A percentile compares a stretch with the other conserved stretches of the same genome.
Conservation (phyloP, 2,329 filamentous ascomycete genomes). For the Thelonectria discophora region DNA sequence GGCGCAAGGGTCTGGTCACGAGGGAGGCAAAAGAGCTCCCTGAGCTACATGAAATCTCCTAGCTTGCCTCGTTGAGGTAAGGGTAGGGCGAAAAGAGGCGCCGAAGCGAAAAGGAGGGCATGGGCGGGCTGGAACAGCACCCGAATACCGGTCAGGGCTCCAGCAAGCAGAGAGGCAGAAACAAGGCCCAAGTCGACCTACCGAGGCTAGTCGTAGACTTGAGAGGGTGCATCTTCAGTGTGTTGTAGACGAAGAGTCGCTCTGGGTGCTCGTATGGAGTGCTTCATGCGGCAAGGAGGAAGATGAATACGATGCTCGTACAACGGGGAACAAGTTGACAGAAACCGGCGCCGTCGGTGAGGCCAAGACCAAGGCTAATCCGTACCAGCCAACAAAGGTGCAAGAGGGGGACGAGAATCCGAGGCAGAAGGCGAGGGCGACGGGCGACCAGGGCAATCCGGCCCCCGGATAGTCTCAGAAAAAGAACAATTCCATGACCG, state of each 20-base stretch:
- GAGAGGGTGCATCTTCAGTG: neutral
- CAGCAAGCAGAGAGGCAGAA: constrained; percentile 14
- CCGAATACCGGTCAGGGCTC: constrained; percentile 1
- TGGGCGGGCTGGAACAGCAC: constrained; percentile 13
- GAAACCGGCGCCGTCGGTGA: constrained; percentile 23
- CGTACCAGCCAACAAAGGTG: constrained; percentile 6
- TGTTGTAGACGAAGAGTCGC: neutral
- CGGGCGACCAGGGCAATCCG: constrained; percentile 23
- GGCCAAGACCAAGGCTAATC: constrained; percentile 9
- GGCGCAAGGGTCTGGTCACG: constrained; percentile 14
- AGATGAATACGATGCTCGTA: constrained; percentile 23
- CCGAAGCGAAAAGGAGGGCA: constrained; percentile 11
- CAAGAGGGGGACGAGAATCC: neutral
- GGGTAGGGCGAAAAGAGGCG: constrained; percentile 14
- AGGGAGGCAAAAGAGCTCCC: constrained; percentile 25
- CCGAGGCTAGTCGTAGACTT: constrained; percentile 12
- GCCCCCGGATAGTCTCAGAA: constrained; percentile 34
- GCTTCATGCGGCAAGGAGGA: constrained; percentile 15
- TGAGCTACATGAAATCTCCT: constrained; percentile 20
- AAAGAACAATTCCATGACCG: constrained; percentile 44
- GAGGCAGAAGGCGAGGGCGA: constrained; percentile 2
- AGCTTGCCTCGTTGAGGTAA: constrained; percentile 20
- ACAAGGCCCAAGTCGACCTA: constrained; percentile 4
- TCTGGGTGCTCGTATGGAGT: constrained; percentile 6
- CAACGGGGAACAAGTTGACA: constrained; percentile 20